Percentiles rank a stretch among this genome's conserved stretches.
Evolutionary conservation across 371 early-diverging fungal genomes (phyloP).

Genomic region (Fennellomyces sp.): DNA sequence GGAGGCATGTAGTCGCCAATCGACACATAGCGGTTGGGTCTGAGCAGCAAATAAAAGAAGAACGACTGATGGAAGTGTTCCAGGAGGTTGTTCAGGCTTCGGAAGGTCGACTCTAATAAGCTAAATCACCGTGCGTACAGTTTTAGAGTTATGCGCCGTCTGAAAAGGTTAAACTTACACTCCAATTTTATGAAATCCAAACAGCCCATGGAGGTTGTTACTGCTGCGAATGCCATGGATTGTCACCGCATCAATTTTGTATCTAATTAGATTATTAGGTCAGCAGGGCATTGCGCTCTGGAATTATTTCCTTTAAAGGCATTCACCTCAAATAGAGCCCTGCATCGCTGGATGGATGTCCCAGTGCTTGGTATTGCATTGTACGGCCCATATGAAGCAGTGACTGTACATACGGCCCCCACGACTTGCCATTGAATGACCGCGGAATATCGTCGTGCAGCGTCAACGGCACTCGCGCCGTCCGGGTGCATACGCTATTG

Average conservation of each 20-base stretch:
- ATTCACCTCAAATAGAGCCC: slow-evolving; percentile 67
- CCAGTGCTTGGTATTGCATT: slow-evolving; percentile 72
- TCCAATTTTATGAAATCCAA: slow-evolving; percentile 62
- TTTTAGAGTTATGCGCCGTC: no score
- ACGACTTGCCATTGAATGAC: slow-evolving; percentile 18
- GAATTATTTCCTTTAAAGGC: neutral
- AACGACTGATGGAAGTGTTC: slow-evolving; percentile 96
- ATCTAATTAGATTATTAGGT: slow-evolving; percentile 45
- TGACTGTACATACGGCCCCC: slow-evolving; percentile 40
- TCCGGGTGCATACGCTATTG: slow-evolving; percentile 49
- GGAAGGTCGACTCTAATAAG: slow-evolving; percentile 79
- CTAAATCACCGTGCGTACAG: slow-evolving; percentile 51
- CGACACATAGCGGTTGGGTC: slow-evolving; percentile 77
- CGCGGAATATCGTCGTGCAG: slow-evolving; percentile 35
- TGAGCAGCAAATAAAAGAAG: slow-evolving; percentile 92
- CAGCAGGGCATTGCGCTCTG: neutral
- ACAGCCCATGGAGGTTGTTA: slow-evolving; percentile 38
- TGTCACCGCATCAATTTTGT: slow-evolving; percentile 85
- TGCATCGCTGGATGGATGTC: slow-evolving; percentile 74
- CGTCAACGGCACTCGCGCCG: slow-evolving; percentile 53
- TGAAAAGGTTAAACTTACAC: slow-evolving; percentile 49
- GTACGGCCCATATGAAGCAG: slow-evolving; percentile 57
- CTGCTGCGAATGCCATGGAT: slow-evolving; percentile 61
- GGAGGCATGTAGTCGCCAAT: slow-evolving; percentile 91
- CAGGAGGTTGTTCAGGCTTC: slow-evolving; percentile 91